These are phyloP conservation scores for Canavalia ensiformis DNA, from an alignment of 306 rosid species.

Conservation along the genomic window DNA sequence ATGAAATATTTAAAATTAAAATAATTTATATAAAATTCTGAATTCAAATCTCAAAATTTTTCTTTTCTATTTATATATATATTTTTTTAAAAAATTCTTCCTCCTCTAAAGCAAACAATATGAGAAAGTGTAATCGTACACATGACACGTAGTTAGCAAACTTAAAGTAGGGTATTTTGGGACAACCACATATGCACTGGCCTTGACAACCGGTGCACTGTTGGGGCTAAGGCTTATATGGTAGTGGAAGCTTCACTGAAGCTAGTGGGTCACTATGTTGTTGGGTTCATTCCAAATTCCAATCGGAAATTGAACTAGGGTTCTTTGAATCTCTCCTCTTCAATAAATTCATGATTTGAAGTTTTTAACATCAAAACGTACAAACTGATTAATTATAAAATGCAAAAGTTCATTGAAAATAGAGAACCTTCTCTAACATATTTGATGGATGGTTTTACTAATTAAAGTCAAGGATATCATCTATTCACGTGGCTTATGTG, in stretches of 20 bases:
- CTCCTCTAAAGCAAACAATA: too few species aligned
- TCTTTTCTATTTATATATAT: too few species aligned
- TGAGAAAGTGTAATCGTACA: too few species aligned
- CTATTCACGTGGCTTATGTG: constrained; percentile 42
- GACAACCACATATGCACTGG: constrained; percentile 48
- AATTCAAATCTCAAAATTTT: too few species aligned
- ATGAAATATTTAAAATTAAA: too few species aligned
- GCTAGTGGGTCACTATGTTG: constrained; percentile 47
- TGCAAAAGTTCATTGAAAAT: constrained; percentile 20
- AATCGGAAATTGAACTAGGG: constrained; percentile 32
- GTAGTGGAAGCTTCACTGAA: constrained; percentile 58
- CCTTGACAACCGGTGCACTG: constrained; percentile 42
- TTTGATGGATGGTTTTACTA: constrained; percentile 18
- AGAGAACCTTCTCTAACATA: neutral
- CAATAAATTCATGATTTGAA: neutral
- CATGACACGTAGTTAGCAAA: constrained; percentile 31
- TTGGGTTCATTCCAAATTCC: constrained; percentile 41
- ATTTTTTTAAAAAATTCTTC: too few species aligned
- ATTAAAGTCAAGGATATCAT: constrained; percentile 36
- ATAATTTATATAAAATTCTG: too few species aligned
- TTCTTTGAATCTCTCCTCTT: constrained; percentile 32
- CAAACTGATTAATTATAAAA: constrained; percentile 32
- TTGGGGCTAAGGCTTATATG: constrained; percentile 43
- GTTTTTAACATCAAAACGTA: constrained; percentile 30
- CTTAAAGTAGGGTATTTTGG: constrained; percentile 30